phyloP scores from a whole-genome alignment of 139 green algal species.

The Pseudopediastrum boryanum region DNA sequence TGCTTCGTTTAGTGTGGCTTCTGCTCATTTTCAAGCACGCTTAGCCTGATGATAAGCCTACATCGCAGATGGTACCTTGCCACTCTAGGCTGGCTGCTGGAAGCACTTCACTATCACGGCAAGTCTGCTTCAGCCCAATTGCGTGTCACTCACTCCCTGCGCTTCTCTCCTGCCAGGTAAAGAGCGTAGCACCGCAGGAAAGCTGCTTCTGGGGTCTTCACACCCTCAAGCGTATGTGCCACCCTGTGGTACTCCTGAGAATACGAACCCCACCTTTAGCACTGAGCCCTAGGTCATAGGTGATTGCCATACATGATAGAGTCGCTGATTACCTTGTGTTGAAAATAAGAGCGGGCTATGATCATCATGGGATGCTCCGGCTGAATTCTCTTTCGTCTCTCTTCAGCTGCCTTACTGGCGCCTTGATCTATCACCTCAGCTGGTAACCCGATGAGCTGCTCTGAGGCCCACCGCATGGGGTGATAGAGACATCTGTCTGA shows the following conservation, averaged over 20 bases:
- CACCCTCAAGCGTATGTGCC: constrained; percentile 63
- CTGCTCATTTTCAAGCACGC: too few relatives aligned
- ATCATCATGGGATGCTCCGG: constrained; percentile 39
- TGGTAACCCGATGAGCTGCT: constrained; percentile 71
- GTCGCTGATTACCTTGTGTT: constrained; percentile 59
- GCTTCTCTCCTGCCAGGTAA: constrained; percentile 89
- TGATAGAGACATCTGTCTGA: constrained; percentile 50
- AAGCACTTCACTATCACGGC: not conserved
- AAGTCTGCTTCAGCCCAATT: not conserved
- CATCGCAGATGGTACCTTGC: too few relatives aligned
- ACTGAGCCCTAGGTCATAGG: not conserved
- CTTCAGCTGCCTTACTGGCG: not conserved
- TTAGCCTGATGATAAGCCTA: too few relatives aligned
- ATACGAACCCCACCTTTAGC: not conserved
- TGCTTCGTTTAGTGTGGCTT: too few relatives aligned
- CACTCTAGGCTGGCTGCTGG: not conserved
- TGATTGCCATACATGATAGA: not conserved
- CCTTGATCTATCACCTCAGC: constrained; percentile 13
- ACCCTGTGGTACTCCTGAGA: constrained; percentile 84
- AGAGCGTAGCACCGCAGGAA: constrained; percentile 86
- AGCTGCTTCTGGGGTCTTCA: constrained; percentile 36
- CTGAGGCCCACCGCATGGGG: constrained; percentile 74
- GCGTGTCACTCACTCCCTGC: constrained; percentile 71
- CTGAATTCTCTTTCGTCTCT: not conserved
- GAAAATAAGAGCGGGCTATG: constrained; percentile 69